Conservation (phyloP, 345 rosid genomes). For the Euphorbia tirucalli region DNA sequence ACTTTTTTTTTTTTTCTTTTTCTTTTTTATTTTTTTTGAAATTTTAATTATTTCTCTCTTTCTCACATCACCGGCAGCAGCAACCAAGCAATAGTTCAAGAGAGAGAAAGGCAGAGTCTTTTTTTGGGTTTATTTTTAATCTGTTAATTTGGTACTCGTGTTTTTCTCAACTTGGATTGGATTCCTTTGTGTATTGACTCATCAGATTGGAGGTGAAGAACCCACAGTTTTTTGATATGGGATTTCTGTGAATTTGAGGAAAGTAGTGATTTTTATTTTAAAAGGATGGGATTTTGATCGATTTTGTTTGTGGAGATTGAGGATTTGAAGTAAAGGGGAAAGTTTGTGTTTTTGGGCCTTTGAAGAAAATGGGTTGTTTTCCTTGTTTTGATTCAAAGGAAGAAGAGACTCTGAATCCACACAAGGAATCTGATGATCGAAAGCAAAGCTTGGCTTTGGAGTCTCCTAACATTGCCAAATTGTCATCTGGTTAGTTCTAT, state of each 20-base stretch:
- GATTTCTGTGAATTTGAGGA: conserved; percentile 10
- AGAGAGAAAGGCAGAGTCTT: neutral
- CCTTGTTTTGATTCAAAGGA: conserved; percentile 88
- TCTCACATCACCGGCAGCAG: conserved; percentile 9
- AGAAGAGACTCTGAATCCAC: conserved; percentile 70
- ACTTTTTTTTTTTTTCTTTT: neutral
- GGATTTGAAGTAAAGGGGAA: neutral
- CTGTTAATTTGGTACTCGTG: conserved; percentile 13
- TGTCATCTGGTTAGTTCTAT: conserved; percentile 63
- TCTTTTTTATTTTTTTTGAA: neutral
- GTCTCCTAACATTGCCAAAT: conserved; percentile 58
- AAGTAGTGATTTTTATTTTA: conserved; percentile 4
- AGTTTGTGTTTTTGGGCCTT: conserved; percentile 17
- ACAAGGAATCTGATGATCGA: conserved; percentile 49
- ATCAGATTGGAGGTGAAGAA: conserved; percentile 11
- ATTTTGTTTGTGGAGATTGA: conserved; percentile 15
- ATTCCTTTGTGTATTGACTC: conserved; percentile 14
- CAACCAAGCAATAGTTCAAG: too few species aligned
- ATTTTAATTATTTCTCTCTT: neutral
- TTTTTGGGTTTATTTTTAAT: neutral
- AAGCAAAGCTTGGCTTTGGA: conserved; percentile 47
- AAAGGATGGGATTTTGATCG: conserved; percentile 23
- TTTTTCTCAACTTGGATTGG: conserved; percentile 19
- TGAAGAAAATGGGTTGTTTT: conserved; percentile 77
- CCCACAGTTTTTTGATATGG: conserved; percentile 1